phyloP scores from a whole-genome alignment of 192 early-diverging fungal genomes.

The Coemansia sp. region DNA sequence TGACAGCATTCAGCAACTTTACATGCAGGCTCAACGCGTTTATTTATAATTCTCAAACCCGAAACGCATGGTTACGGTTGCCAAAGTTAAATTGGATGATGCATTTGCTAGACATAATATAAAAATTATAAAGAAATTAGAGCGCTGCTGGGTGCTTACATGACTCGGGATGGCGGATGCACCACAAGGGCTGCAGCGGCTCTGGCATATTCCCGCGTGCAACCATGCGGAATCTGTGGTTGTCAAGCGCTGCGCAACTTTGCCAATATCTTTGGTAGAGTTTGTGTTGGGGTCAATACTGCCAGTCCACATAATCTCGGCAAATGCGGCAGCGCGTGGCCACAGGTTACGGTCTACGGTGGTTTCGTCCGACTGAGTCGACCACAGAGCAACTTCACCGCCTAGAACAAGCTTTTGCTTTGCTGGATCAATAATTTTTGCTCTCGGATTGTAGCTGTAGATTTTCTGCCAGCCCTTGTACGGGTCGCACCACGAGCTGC shows the following conservation, averaged over 20 bases:
- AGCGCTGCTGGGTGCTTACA: slow-evolving; percentile 25
- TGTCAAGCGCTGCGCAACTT: slow-evolving; percentile 64
- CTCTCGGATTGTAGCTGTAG: slow-evolving; percentile 62
- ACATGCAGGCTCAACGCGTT: too few species aligned
- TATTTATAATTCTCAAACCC: neutral
- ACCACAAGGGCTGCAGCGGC: slow-evolving; percentile 71
- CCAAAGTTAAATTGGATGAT: too few species aligned
- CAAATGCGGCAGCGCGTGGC: slow-evolving; percentile 67
- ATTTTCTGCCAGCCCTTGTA: slow-evolving; percentile 73
- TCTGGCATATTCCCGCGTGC: slow-evolving; percentile 64
- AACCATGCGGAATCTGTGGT: slow-evolving; percentile 69
- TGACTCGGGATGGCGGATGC: slow-evolving; percentile 57
- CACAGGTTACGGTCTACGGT: slow-evolving; percentile 64
- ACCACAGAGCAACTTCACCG: slow-evolving; percentile 67
- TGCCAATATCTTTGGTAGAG: slow-evolving; percentile 55
- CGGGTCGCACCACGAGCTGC: slow-evolving; percentile 69
- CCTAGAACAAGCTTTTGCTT: slow-evolving; percentile 66
- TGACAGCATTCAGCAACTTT: too few species aligned
- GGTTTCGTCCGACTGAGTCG: slow-evolving; percentile 63
- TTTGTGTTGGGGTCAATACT: slow-evolving; percentile 55
- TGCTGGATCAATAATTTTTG: slow-evolving; percentile 54
- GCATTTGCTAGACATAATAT: neutral
- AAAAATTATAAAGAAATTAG: neutral
- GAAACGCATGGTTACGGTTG: neutral
- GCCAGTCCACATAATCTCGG: slow-evolving; percentile 73